Evolutionary conservation across 495 filamentous ascomycete genomes (phyloP).

Genomic region (Penicilliopsis zonata): DNA sequence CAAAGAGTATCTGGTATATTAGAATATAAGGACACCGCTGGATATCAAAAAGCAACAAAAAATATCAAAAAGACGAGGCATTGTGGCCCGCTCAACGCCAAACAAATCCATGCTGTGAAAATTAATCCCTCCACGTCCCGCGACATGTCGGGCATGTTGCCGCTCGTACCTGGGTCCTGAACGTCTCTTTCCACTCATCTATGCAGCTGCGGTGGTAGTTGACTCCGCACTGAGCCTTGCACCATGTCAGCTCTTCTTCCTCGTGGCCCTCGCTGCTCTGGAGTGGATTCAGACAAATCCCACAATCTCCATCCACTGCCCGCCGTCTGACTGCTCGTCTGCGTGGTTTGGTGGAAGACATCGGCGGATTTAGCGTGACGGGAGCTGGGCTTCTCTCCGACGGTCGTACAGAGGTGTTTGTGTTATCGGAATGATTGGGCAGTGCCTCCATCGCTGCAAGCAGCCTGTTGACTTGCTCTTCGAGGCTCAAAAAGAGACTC

Average conservation of each 20-base stretch:
- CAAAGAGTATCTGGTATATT: too few relatives aligned
- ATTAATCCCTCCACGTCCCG: constrained; percentile 5
- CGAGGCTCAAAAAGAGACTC: background rate
- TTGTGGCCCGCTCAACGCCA: too few relatives aligned
- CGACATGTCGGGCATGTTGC: constrained; percentile 5
- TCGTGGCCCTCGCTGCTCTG: background rate
- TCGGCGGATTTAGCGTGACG: background rate
- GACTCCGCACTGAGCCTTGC: constrained; percentile 2
- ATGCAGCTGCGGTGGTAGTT: constrained; percentile 7
- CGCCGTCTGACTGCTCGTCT: background rate
- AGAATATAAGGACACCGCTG: too few relatives aligned
- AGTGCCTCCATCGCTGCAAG: background rate
- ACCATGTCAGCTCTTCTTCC: constrained; percentile 2
- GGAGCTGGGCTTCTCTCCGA: background rate
- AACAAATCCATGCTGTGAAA: constrained; percentile 13
- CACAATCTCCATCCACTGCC: constrained; percentile 2
- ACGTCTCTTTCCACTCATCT: constrained; percentile 2
- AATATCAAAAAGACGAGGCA: too few relatives aligned
- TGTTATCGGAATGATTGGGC: background rate
- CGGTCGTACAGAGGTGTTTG: background rate
- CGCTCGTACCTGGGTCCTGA: background rate
- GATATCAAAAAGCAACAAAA: too few relatives aligned
- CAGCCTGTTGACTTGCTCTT: background rate
- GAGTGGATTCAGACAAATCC: constrained; percentile 3
- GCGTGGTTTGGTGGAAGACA: background rate